A percentile compares a stretch with the other conserved stretches of the same genome.
phyloP scores from a whole-genome alignment of 257 asterid genomes.

The Solanum raphanifolium region DNA sequence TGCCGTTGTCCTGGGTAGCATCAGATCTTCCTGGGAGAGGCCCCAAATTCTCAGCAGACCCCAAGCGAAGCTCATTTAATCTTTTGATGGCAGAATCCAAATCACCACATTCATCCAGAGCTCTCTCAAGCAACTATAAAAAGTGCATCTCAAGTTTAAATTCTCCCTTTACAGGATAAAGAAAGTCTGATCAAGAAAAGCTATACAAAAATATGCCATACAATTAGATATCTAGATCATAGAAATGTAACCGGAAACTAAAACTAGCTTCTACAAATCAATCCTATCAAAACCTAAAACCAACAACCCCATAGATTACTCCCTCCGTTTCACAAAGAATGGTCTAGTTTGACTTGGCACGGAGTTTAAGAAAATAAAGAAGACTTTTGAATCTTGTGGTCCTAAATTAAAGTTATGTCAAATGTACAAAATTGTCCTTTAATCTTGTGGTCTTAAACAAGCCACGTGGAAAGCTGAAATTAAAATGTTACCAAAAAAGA shows the following conservation, averaged over 20 bases:
- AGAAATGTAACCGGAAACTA: not conserved
- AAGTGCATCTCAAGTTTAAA: constrained; percentile 11
- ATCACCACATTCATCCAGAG: constrained; percentile 71
- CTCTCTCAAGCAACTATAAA: constrained; percentile 63
- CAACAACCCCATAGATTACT: not conserved
- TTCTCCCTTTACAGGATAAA: constrained; percentile 5
- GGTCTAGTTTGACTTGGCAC: no score
- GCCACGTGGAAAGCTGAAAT: no score
- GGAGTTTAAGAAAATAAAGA: no score
- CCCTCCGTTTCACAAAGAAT: no score
- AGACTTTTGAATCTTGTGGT: no score
- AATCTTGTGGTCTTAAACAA: no score
- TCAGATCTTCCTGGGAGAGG: constrained; percentile 31
- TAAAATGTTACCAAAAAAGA: no score
- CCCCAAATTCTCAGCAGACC: constrained; percentile 28
- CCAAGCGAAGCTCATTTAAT: constrained; percentile 71
- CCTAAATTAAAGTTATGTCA: no score
- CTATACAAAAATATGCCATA: not conserved
- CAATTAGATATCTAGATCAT: not conserved
- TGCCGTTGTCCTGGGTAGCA: constrained; percentile 21
- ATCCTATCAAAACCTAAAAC: not conserved
- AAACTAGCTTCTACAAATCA: not conserved
- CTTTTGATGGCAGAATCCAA: constrained; percentile 77
- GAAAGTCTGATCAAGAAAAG: not conserved
- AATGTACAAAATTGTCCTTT: no score